Base-by-base conservation (phyloP, 192 early-diverging fungal genomes). In the Linnemannia elongata region DNA sequence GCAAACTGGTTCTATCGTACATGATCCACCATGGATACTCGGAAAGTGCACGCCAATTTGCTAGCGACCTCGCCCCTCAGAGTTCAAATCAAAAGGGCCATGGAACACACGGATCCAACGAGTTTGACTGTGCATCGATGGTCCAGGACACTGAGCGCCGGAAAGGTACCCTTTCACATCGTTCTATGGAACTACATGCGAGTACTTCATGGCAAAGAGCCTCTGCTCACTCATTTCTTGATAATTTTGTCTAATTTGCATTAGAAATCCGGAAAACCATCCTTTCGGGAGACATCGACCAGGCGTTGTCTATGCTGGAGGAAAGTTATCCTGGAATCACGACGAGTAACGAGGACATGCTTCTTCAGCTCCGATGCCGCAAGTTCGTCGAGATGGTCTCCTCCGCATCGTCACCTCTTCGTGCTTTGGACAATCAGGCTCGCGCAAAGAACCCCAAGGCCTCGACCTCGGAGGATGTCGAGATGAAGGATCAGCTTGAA, bases 321-420 rank as follows among this genome's bases (percentile, higher is more conserved):
- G 73, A 88, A 18, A 88, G 92, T 47, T 98, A 95, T 78, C 96
- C 98, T 1, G 79, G 69, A 0, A 88, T 98, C 30, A 88, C 97
- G 17, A 38, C 79, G 10, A 82, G 89, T 20, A 92, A 97, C 75
- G 91, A 90, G 49, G 86, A 92, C 45, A 87, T 98, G 63, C 88
- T 92, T 66, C 97, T 98, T 74, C 92, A 92, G 72, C 92, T 99
- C 44, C 90, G 93, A 33, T 97, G 97, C 82, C 94, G 92, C 57
- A 93, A 96, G 82, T 98, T 98, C 86, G 92, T 98, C 27, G 96
- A 99, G 91, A 91, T 97, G 90, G 93, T 98, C 57, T 76, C 78
- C 9, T 24, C 36, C 12, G 49, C 81, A n/a, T 84, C 88, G 22
- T 52, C 81, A 13, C 75, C 82, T 12, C 87, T 86, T n/a, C 78